Evolutionary conservation across 352 stramenopile genomes (phyloP).

Genomic region (Phytophthora meadii): DNA sequence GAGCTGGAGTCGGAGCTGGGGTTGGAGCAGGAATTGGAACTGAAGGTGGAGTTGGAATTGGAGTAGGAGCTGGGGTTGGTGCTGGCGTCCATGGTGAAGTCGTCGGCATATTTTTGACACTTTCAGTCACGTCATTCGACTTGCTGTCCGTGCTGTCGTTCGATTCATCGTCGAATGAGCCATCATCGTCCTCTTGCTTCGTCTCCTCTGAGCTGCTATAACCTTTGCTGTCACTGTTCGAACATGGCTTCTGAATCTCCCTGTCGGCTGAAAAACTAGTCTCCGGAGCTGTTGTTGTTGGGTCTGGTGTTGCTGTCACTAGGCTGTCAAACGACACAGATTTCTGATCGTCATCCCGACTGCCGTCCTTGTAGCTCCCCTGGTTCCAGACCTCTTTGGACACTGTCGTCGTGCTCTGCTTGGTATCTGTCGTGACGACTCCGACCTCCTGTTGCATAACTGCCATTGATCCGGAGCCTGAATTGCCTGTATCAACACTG

Average conservation of each 20-base stretch:
- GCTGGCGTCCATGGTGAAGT: not conserved
- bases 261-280: slow-evolving; percentile 3
- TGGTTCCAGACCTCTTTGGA: slow-evolving; percentile 15
- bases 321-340: slow-evolving; percentile 31
- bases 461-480: slow-evolving; percentile 1
- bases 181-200: slow-evolving; percentile 10
- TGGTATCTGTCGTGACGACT: slow-evolving; percentile 26
- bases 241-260: not conserved
- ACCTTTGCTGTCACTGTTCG: slow-evolving; percentile 1
- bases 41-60: slow-evolving; percentile 10
- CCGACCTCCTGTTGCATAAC: slow-evolving; percentile 12
- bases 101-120: slow-evolving; percentile 8
- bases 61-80: not conserved
- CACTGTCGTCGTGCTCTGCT: slow-evolving; percentile 20
- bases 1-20: not conserved
- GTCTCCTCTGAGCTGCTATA: not conserved
- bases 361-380: slow-evolving; percentile 16
- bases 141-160: slow-evolving; percentile 13
- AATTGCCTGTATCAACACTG: not conserved
- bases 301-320: slow-evolving; percentile 7
- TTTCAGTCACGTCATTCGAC: slow-evolving; percentile 8
- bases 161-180: slow-evolving; percentile 4
- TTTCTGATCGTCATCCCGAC: slow-evolving; percentile 11
- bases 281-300: not conserved
- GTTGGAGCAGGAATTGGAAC: slow-evolving; percentile 3